These are phyloP conservation scores for Mycena sanguinolenta DNA, from an alignment of 768 basidiomycete genomes.

Conservation along the genomic window DNA sequence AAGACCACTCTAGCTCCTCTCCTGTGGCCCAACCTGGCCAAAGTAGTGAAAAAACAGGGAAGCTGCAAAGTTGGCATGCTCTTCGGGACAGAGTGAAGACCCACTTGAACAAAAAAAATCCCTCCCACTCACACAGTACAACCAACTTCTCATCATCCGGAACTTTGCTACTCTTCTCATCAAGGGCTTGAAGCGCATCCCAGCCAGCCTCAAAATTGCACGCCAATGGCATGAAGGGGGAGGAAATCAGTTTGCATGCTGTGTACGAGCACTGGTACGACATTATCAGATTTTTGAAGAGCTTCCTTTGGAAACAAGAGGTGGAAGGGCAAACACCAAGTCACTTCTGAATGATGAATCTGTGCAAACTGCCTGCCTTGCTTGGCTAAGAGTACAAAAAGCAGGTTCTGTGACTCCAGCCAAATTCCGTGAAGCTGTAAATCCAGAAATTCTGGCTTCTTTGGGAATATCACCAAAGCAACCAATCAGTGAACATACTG, in stretches of 20 bases:
- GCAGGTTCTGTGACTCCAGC: conserved; percentile 48
- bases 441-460: conserved; percentile 46
- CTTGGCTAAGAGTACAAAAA: conserved; percentile 40
- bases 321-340: conserved; percentile 36
- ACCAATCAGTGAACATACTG: conserved; percentile 48
- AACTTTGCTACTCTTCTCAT: conserved; percentile 53
- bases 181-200: conserved; percentile 45
- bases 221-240: conserved; percentile 51
- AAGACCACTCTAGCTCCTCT: not conserved
- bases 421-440: conserved; percentile 42
- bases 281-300: conserved; percentile 54
- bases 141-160: conserved; percentile 47
- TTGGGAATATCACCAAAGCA: conserved; percentile 43
- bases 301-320: conserved; percentile 44
- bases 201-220: conserved; percentile 51
- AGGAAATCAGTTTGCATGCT: conserved; percentile 44
- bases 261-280: conserved; percentile 45
- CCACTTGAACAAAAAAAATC: conserved; percentile 39
- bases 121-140: conserved; percentile 44
- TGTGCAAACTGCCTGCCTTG: conserved; percentile 29
- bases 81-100: conserved; percentile 43
- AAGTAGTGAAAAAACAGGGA: not conserved
- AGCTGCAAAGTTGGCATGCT: conserved; percentile 38
- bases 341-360: conserved; percentile 42
- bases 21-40: not conserved